Evolutionary conservation across 306 rosid species (phyloP), one percentile per base, ranked within the genome.

Genomic region (Medicago ruthenica): DNA sequence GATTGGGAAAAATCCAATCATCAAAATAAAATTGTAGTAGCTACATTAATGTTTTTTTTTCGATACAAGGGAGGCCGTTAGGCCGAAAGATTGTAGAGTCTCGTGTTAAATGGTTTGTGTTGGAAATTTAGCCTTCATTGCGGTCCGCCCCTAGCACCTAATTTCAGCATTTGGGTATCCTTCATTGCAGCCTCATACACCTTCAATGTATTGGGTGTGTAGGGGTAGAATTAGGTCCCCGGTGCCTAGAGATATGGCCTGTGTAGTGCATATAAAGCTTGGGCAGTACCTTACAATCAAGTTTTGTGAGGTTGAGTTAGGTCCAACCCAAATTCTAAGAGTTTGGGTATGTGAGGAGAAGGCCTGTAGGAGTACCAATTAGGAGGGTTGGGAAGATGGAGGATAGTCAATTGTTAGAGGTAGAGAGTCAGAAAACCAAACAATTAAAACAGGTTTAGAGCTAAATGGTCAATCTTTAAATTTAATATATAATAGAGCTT

Each of bases 41-140:
- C 69, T n/a, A n/a, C 8, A 57, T 36, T 63, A 63, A 63, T 37
- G 68, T 62, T n/a, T n/a, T n/a, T n/a, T n/a, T n/a, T n/a, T n/a
- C n/a, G n/a, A n/a, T n/a, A n/a, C n/a, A n/a, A n/a, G n/a, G n/a
- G n/a, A n/a, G n/a, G n/a, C n/a, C n/a, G n/a, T n/a, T n/a, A n/a
- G n/a, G n/a, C n/a, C 16, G 8, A 37, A 36, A 2, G 27, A 34
- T 62, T 31, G 13, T 34, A 7, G 42, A 62, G 20, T 62, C 67
- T n/a, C 13, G 4, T 34, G 45, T 31, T 34, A 62, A 34, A 62
- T 62, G 67, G 42, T 37, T 27, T 3, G 31, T 27, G 31, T 27
- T 27, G 31, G 31, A 27, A 27, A 27, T 27, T 27, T 3, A 4
- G 31, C 31, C 31, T 27, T 27, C 31, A 27, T 27, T 27, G 31